phyloP scores from a whole-genome alignment of 495 filamentous ascomycete species.

The Alectoria sarmentosa region DNA sequence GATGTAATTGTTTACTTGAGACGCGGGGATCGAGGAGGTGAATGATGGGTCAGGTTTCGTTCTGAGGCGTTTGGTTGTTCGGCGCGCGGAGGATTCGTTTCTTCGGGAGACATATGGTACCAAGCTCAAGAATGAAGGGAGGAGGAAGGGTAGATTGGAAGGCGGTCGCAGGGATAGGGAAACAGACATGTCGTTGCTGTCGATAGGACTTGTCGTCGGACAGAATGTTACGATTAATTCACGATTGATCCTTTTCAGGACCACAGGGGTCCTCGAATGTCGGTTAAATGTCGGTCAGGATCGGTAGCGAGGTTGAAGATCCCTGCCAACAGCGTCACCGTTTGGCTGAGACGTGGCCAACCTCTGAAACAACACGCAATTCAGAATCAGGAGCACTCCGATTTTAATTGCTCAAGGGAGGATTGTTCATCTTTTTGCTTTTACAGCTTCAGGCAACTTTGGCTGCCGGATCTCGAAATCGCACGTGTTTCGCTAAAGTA shows the following conservation, averaged over 20 bases:
- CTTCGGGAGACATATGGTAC: slow-evolving; percentile 34
- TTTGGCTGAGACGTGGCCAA: slow-evolving; percentile 14
- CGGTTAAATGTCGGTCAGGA: slow-evolving; percentile 4
- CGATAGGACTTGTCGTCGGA: slow-evolving; percentile 4
- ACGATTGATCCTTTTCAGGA: not conserved
- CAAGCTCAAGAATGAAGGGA: slow-evolving; percentile 38
- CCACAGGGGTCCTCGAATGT: too few relatives aligned
- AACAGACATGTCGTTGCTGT: slow-evolving; percentile 16
- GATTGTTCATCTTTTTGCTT: not conserved
- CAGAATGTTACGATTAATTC: not conserved
- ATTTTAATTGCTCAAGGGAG: not conserved
- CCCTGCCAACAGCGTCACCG: slow-evolving; percentile 17
- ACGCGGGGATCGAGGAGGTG: slow-evolving; percentile 36
- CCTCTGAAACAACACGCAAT: slow-evolving; percentile 5
- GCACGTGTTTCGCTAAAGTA: slow-evolving; percentile 1
- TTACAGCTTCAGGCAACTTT: not conserved
- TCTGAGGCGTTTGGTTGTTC: slow-evolving; percentile 64
- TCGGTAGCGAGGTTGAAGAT: slow-evolving; percentile 1
- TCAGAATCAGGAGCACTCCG: not conserved
- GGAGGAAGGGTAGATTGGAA: slow-evolving; percentile 36
- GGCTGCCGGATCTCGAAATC: not conserved
- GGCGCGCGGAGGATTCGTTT: slow-evolving; percentile 61
- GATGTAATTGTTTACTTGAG: slow-evolving; percentile 53
- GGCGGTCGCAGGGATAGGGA: slow-evolving; percentile 9
- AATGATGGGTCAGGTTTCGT: slow-evolving; percentile 70